Conservation (phyloP, 306 rosid species). For the Cyclanthera cordifolia region DNA sequence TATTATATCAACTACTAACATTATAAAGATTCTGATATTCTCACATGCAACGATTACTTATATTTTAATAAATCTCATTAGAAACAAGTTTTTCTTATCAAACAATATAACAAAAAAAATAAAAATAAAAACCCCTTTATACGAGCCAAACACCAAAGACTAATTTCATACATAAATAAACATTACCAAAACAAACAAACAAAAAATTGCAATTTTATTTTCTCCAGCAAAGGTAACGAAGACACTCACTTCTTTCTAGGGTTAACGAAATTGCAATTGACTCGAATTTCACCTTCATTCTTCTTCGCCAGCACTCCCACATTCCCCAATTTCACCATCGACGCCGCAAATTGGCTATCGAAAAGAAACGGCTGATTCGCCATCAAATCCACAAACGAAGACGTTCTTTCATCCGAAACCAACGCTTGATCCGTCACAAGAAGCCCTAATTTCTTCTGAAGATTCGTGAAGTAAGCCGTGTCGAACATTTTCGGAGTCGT, state of each 20-base stretch:
- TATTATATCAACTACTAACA: no score
- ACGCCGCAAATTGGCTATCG: constrained; percentile 54
- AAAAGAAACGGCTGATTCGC: constrained; percentile 54
- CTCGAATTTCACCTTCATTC: constrained; percentile 63
- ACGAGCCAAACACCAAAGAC: not conserved
- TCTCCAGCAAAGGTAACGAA: not conserved
- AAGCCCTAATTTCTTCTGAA: constrained; percentile 53
- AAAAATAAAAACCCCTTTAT: no score
- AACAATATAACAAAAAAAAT: not conserved
- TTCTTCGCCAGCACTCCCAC: constrained; percentile 61
- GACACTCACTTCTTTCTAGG: not conserved
- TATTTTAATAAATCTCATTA: no score
- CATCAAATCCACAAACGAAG: constrained; percentile 52
- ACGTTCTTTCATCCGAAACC: constrained; percentile 50
- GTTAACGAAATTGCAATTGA: constrained; percentile 55
- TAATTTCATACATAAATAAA: not conserved
- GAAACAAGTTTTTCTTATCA: no score
- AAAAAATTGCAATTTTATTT: not conserved
- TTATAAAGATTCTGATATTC: no score
- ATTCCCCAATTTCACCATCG: constrained; percentile 86
- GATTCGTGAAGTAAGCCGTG: constrained; percentile 47
- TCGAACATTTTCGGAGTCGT: constrained; percentile 65
- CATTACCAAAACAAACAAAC: not conserved
- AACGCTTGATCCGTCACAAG: constrained; percentile 60
- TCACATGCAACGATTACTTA: not conserved